phyloP scores from a whole-genome alignment of 495 filamentous ascomycete species.

The Lineolata rhizophorae region DNA sequence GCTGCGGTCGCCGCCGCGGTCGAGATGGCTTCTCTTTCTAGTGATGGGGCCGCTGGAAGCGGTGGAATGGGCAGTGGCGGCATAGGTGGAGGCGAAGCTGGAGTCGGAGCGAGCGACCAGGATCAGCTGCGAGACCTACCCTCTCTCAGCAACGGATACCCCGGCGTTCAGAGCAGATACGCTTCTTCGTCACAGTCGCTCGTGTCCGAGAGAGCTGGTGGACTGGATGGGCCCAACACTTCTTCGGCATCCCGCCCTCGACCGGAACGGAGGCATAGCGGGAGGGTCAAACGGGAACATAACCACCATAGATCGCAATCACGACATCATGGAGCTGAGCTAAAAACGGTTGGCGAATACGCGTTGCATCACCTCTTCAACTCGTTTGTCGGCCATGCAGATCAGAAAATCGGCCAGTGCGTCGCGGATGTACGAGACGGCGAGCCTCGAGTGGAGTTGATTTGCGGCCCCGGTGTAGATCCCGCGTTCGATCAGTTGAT shows the following conservation, averaged over 20 bases:
- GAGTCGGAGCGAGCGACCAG: constrained; percentile 6
- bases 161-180: too few species aligned
- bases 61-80: too few species aligned
- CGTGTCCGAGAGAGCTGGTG: too few species aligned
- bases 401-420: constrained; percentile 77
- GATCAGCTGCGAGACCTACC: background rate
- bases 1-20: too few species aligned
- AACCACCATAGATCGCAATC: constrained; percentile 68
- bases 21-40: too few species aligned
- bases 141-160: background rate
- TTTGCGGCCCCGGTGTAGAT: constrained; percentile 80
- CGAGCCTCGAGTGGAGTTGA: constrained; percentile 60
- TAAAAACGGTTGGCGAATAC: constrained; percentile 88
- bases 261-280: constrained; percentile 41
- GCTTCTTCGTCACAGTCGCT: too few species aligned
- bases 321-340: constrained; percentile 44
- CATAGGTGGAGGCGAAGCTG: constrained; percentile 2
- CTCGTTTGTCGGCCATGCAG: constrained; percentile 68
- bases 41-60: too few species aligned
- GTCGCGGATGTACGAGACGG: constrained; percentile 49
- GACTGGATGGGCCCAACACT: too few species aligned
- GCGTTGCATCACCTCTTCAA: constrained; percentile 92
- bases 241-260: too few species aligned
- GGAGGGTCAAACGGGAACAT: constrained; percentile 43
- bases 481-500: constrained; percentile 89